Evolutionary conservation across 2,329 filamentous ascomycete species (phyloP).

Genomic region (Colletotrichum lentis): DNA sequence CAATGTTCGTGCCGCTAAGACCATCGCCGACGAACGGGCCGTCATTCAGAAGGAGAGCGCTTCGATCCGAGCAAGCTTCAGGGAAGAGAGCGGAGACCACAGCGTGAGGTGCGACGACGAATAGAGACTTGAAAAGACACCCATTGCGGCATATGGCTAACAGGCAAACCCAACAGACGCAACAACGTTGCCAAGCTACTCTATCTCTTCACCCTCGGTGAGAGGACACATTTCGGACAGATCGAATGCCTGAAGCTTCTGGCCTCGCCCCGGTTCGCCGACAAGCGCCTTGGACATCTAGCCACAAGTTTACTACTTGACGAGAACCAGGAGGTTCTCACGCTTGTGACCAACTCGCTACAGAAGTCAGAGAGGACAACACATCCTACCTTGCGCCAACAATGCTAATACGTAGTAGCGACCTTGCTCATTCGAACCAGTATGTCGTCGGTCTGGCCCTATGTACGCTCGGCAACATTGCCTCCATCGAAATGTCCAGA

Average conservation of each 20-base stretch:
- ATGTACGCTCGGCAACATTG: constrained; percentile 96
- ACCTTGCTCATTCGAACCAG: constrained; percentile 95
- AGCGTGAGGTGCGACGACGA: constrained; percentile 76
- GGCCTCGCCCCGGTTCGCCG: constrained; percentile 94
- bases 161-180: constrained; percentile 64
- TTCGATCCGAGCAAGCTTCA: constrained; percentile 94
- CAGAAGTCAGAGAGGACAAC: constrained; percentile 75
- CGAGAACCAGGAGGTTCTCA: constrained; percentile 98
- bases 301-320: constrained; percentile 96
- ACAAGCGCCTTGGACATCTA: constrained; percentile 94
- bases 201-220: constrained; percentile 96
- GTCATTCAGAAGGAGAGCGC: constrained; percentile 99
- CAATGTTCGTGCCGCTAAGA: constrained; percentile 98
- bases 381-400: neutral
- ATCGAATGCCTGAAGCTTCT: constrained; percentile 99
- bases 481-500: constrained; percentile 96
- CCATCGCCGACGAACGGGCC: constrained; percentile 96
- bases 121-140: constrained; percentile 39
- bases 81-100: constrained; percentile 94
- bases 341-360: constrained; percentile 94
- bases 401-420: constrained; percentile 65
- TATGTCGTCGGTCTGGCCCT: constrained; percentile 97
- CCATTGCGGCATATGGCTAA: constrained; percentile 18
- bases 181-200: constrained; percentile 99
- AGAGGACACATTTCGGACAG: constrained; percentile 97